Evolutionary conservation across 768 basidiomycete species (phyloP), one percentile per base, ranked within the genome.

Genomic region (Leucogyrophana mollusca): DNA sequence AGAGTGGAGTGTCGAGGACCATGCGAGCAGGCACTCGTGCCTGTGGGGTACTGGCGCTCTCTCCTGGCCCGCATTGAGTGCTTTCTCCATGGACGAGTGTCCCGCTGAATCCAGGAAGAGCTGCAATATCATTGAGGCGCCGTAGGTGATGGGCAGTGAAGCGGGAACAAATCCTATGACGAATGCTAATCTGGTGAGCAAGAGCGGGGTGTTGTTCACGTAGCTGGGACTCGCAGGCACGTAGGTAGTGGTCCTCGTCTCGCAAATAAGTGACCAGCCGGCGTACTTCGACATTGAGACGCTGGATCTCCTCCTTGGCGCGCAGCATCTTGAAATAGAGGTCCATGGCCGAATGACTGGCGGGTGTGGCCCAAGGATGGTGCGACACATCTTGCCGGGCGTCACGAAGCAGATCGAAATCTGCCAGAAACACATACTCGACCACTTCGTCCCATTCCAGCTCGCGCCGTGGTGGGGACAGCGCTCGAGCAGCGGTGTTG

Each of bases 241-340:
- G 10, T 4, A 43, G 32, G 17, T 56, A 43, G 10, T 22, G 35
- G 13, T 54, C 49, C 7, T 49, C 34, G 9, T 59, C 57, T 9
- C 33, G 10, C 18, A 61, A 55, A 39, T 52, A 59, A 0, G 56
- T 61, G 10, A 48, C 14, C 0, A 65, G 36, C 1, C 54, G 40
- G 1, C 25, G 44, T 2, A 63, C 49, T 44, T 66, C 58, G 2
- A 60, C 37, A 34, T 63, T 53, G 9, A 59, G 40, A 4, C 52
- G 45, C 0, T 9, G 9, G 5, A 63, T 51, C 41, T 63, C 62
- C 36, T 61, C 59, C 3, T 41, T 9, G 0, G 64, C 62, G 2
- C 49, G 47, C 8, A 37, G 25, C 4, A 55, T 41, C 40, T 56
- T 52, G 38, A 57, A 65, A 23, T 50, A 53, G 1, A 39, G 16